Evolutionary conservation across 75 land plant genomes (phyloP).

Genomic region (Adiantum capillusveneris): DNA sequence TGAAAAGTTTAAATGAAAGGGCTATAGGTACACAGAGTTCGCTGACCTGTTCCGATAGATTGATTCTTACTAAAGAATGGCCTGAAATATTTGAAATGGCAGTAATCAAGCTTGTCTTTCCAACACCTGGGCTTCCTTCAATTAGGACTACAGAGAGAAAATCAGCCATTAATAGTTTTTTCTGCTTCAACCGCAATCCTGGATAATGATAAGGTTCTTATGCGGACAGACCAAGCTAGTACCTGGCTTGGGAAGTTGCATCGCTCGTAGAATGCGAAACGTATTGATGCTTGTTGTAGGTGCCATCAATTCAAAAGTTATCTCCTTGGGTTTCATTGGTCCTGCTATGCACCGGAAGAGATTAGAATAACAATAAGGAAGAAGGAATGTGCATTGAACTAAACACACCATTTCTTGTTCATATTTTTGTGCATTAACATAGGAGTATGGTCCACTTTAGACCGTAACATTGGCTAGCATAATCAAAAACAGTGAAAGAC

Average conservation of each 20-base stretch:
- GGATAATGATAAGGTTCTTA: too few relatives aligned
- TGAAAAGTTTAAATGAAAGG: too few relatives aligned
- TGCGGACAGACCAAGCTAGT: constrained; percentile 4
- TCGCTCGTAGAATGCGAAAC: constrained; percentile 77
- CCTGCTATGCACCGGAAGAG: constrained; percentile 30
- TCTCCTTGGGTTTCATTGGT: constrained; percentile 11
- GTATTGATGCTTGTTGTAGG: constrained; percentile 88
- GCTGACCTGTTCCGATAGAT: constrained; percentile 89
- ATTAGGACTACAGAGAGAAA: constrained; percentile 47
- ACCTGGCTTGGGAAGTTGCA: constrained; percentile 94
- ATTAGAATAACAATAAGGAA: too few relatives aligned
- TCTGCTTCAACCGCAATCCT: too few relatives aligned
- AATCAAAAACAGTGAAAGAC: too few relatives aligned
- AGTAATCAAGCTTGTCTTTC: constrained; percentile 90
- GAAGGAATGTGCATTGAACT: too few relatives aligned
- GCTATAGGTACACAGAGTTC: too few relatives aligned
- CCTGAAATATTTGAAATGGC: constrained; percentile 79
- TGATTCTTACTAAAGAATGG: constrained; percentile 80
- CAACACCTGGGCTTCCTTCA: constrained; percentile 99
- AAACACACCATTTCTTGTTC: too few relatives aligned
- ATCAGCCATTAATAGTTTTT: background rate
- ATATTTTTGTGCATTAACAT: too few relatives aligned
- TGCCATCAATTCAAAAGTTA: constrained; percentile 62
- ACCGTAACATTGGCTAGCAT: too few relatives aligned
- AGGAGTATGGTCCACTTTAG: too few relatives aligned